Conservation (phyloP, 2,329 filamentous ascomycete species). For the Scopulariopsis brevicaulis region DNA sequence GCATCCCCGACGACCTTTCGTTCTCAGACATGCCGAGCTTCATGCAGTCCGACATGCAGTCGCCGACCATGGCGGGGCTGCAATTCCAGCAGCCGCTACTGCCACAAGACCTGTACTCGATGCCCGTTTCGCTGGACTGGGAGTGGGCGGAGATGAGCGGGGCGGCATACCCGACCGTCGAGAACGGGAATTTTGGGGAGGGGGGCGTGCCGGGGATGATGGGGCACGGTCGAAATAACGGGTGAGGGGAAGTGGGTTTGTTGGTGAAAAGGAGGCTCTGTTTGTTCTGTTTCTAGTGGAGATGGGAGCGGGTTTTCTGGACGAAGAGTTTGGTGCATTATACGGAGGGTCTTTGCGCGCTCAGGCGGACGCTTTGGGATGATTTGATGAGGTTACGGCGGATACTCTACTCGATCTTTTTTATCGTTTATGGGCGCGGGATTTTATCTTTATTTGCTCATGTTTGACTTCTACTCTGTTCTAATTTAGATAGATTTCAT, state of each 20-base stretch:
- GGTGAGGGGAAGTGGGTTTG: background rate
- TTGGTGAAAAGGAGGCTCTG: background rate
- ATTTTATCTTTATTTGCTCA: background rate
- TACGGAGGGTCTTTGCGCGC: too few species aligned
- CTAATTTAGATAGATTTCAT: background rate
- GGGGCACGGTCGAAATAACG: background rate
- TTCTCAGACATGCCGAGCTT: constrained; percentile 34
- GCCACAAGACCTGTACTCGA: constrained; percentile 86
- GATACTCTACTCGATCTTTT: background rate
- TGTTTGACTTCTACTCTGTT: background rate
- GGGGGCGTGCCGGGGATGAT: constrained; percentile 4
- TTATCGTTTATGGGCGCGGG: background rate
- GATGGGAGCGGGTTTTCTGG: too few species aligned
- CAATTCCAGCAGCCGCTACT: constrained; percentile 75
- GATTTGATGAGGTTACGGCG: background rate
- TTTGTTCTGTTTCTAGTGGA: too few species aligned
- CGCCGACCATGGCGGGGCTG: constrained; percentile 16
- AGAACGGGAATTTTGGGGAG: constrained; percentile 43
- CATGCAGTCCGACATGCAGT: constrained; percentile 20
- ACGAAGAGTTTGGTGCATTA: too few species aligned
- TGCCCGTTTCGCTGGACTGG: constrained; percentile 96
- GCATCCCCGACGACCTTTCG: constrained; percentile 26
- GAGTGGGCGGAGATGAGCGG: constrained; percentile 60
- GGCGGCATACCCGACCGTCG: constrained; percentile 51
- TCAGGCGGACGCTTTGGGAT: background rate